Conservation (phyloP, 139 green algal species). For the Volvox reticuliferus region DNA sequence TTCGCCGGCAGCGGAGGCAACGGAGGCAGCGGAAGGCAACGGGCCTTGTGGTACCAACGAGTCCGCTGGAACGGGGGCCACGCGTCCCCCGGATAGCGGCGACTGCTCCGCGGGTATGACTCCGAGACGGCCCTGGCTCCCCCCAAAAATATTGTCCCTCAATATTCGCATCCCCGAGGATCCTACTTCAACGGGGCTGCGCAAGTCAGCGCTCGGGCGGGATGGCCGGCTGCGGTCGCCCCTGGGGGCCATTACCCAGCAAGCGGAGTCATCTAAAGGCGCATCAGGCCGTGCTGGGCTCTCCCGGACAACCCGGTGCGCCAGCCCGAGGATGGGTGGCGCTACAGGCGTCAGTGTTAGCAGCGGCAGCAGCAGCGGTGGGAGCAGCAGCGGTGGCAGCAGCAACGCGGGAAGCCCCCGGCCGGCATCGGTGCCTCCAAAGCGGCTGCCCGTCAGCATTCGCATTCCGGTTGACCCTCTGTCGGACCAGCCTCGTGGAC, state of each 20-base stretch:
- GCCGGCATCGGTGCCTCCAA: neutral
- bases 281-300: too few species aligned
- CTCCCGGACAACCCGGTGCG: neutral
- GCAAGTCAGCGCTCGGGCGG: neutral
- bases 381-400: neutral
- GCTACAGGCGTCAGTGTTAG: neutral
- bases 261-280: too few species aligned
- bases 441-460: neutral
- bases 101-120: neutral
- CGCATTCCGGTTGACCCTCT: neutral
- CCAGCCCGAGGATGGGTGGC: neutral
- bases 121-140: neutral
- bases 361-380: neutral
- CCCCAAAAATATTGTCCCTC: neutral
- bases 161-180: neutral
- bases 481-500: neutral
- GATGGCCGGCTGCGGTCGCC: neutral
- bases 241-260: neutral
- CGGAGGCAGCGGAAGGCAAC: neutral
- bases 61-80: too few species aligned
- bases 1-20: too few species aligned
- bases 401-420: neutral
- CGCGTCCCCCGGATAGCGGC: too few species aligned
- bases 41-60: too few species aligned
- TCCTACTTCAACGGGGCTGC: too few species aligned